Evolutionary conservation across 2,329 filamentous ascomycete genomes (phyloP).

Genomic region (Colletotrichum liaoningense): DNA sequence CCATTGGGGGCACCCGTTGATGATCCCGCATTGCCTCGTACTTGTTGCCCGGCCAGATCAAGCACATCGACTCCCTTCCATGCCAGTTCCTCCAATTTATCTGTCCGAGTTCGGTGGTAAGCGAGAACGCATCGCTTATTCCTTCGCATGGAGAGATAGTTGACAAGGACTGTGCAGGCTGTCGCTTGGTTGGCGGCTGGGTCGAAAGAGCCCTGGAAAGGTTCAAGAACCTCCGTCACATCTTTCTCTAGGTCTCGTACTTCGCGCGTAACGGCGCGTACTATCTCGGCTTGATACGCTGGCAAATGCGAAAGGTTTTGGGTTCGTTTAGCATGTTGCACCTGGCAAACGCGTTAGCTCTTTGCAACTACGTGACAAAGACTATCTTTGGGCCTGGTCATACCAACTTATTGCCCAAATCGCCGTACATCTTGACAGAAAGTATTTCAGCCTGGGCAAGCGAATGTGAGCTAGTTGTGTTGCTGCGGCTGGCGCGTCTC

Average conservation of each 20-base stretch:
- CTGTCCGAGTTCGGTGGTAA: conserved; percentile 89
- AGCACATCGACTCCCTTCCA: conserved; percentile 90
- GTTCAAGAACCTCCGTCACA: conserved; percentile 80
- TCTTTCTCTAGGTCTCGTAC: conserved; percentile 94
- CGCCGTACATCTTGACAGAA: conserved; percentile 79
- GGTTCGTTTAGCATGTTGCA: conserved; percentile 95
- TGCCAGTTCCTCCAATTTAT: conserved; percentile 92
- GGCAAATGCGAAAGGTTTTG: conserved; percentile 88
- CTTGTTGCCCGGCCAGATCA: conserved; percentile 73
- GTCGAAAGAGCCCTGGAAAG: conserved; percentile 87
- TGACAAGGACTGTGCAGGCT: conserved; percentile 89
- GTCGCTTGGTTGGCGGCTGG: conserved; percentile 84
- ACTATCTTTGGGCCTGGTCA: neutral
- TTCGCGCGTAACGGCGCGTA: conserved; percentile 88
- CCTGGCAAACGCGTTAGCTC: conserved; percentile 61
- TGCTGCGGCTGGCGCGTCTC: neutral
- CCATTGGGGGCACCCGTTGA: conserved; percentile 46
- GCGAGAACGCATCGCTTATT: conserved; percentile 96
- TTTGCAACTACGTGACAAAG: neutral
- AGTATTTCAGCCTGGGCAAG: neutral
- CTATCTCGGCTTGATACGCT: conserved; percentile 91
- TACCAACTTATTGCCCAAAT: conserved; percentile 87
- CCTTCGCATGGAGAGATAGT: conserved; percentile 93
- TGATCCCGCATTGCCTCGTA: conserved; percentile 50
- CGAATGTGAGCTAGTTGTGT: neutral